A percentile compares a stretch with the other conserved stretches of the same genome.
Evolutionary conservation across 495 filamentous ascomycete genomes (phyloP).

Genomic region (Neurospora hispaniola): DNA sequence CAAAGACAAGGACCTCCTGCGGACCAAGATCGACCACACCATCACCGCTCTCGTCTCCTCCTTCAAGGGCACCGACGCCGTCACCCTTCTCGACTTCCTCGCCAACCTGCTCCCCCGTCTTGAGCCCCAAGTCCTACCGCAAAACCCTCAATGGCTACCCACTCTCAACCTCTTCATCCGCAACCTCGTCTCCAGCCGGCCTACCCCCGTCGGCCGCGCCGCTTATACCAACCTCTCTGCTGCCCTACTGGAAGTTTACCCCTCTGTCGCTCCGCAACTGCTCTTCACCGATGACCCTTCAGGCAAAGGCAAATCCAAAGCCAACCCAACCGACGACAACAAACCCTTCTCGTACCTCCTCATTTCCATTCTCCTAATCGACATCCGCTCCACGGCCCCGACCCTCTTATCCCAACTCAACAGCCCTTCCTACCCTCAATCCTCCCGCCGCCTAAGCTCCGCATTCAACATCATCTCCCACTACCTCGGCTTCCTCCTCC

Average conservation of each 20-base stretch:
- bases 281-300: slow-evolving; percentile 31
- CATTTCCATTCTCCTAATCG: slow-evolving; percentile 47
- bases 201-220: slow-evolving; percentile 34
- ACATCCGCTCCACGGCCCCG: slow-evolving; percentile 52
- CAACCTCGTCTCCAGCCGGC: slow-evolving; percentile 33
- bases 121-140: slow-evolving; percentile 22
- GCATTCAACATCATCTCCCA: slow-evolving; percentile 47
- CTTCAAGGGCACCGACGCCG: slow-evolving; percentile 41
- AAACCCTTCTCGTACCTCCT: slow-evolving; percentile 51
- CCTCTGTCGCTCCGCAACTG: slow-evolving; percentile 27
- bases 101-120: slow-evolving; percentile 32
- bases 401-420: slow-evolving; percentile 45
- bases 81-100: slow-evolving; percentile 39
- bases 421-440: slow-evolving; percentile 33
- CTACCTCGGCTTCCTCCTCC: slow-evolving; percentile 48
- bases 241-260: slow-evolving; percentile 43
- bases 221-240: slow-evolving; percentile 41
- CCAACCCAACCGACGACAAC: slow-evolving; percentile 18
- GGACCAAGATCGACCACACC: slow-evolving; percentile 31
- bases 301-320: not conserved
- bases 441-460: slow-evolving; percentile 43
- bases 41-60: slow-evolving; percentile 33
- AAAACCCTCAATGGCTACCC: slow-evolving; percentile 33
- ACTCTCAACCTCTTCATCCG: slow-evolving; percentile 29
- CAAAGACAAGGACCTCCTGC: slow-evolving; percentile 17